Base-by-base conservation (phyloP, 306 rosid genomes). In the Trifolium subterraneum region DNA sequence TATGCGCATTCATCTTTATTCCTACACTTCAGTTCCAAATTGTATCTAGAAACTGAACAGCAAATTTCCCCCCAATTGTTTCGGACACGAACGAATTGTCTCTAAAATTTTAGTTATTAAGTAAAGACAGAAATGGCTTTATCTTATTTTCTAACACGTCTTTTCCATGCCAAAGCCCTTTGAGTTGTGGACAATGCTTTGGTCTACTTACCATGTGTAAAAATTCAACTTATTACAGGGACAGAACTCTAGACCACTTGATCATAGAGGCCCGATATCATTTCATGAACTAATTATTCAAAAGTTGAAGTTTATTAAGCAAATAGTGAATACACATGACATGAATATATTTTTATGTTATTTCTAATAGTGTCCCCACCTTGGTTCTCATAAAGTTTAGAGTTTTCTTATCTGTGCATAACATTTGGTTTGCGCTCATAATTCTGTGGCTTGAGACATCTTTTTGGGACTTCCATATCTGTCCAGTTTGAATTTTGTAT, bases 391-490 rank as follows among this genome's bases (percentile, higher is more conserved):
- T 66, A 39, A 64, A 20, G 55, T 45, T 35, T 4, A 41, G 22
- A 51, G 13, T 52, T 68, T 35, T 38, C 44, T 60, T 15, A 20
- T 44, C 5, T 41, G 8, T 75, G 62, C 13, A 25, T 61, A 7
- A 14, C 38, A 14, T 71, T 50, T 75, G 67, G 68, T 27, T 22
- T 71, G 61, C 20, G 14, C 64, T 20, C 54, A 64, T 55, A 31
- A n/a, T 66, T 15, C 45, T 52, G 19, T 62, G 50, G 62, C 51
- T 13, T 44, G 52, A 65, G 64, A 42, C 45, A 70, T 54, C 15
- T 5, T 29, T 36, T 79, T 60, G 39, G 25, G 41, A 74, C 55
- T 56, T 18, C 48, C 68, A 45, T 69, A 62, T 31, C 63, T 13
- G 39, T 54, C 25, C 60, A 25, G 15, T 74, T 31, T 52, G 36